A percentile compares a stretch with the other conserved stretches of the same genome.
Conservation (phyloP, 1,139 yeast genomes). For the Arxiozyma bovina region DNA sequence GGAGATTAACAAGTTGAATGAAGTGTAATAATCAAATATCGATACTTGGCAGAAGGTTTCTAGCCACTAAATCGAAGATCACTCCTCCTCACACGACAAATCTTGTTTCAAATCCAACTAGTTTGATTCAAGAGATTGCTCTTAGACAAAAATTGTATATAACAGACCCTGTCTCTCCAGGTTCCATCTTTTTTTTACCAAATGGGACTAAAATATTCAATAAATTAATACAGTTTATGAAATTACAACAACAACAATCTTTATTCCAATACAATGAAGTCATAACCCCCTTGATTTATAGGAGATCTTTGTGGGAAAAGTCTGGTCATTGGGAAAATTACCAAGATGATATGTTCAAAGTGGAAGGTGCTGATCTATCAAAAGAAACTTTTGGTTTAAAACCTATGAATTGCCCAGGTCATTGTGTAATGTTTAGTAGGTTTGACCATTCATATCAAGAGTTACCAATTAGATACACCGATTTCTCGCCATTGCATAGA, state of each 20-base stretch:
- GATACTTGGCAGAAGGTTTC: not conserved
- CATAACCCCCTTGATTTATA: conserved; percentile 84
- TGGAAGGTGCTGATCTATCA: conserved; percentile 38
- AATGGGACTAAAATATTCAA: conserved; percentile 86
- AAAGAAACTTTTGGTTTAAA: conserved; percentile 69
- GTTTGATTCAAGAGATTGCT: conserved; percentile 20
- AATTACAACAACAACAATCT: conserved; percentile 56
- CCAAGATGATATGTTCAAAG: conserved; percentile 88
- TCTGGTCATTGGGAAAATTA: conserved; percentile 98
- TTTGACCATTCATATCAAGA: conserved; percentile 85
- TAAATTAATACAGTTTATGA: conserved; percentile 71
- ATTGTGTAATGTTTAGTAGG: conserved; percentile 75
- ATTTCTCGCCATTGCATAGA: conserved; percentile 88
- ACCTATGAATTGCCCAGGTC: conserved; percentile 99
- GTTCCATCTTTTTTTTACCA: conserved; percentile 81
- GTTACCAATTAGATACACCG: conserved; percentile 81
- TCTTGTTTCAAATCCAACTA: not conserved
- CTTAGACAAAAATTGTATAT: conserved; percentile 60
- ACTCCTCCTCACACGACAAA: not conserved
- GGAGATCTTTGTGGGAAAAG: conserved; percentile 74
- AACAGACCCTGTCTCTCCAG: conserved; percentile 76
- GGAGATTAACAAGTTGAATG: not conserved
- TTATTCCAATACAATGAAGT: conserved; percentile 88
- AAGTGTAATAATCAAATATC: not conserved
- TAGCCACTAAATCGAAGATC: not conserved